Evolutionary conservation across 768 basidiomycete species (phyloP).

Genomic region (Xanthoconium purpureum): DNA sequence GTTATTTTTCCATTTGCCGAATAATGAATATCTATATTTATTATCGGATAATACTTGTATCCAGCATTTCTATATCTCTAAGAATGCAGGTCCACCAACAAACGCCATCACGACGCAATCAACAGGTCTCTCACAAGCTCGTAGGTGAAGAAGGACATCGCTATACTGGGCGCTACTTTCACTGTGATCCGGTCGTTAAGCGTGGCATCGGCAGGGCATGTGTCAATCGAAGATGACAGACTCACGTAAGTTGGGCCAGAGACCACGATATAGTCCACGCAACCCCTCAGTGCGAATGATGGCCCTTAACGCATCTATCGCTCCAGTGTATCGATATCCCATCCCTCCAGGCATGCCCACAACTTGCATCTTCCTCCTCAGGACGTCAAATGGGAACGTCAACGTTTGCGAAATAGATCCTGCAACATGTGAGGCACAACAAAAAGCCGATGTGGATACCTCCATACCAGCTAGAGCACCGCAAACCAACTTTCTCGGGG

Average conservation of each 20-base stretch:
- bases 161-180: conserved; percentile 89
- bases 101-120: conserved; percentile 27
- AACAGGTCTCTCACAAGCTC: conserved; percentile 61
- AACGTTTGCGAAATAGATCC: conserved; percentile 92
- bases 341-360: conserved; percentile 66
- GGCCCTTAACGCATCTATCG: conserved; percentile 68
- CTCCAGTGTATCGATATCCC: conserved; percentile 72
- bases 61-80: neutral
- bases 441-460: neutral
- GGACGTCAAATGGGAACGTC: conserved; percentile 94
- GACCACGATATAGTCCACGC: conserved; percentile 73
- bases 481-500: conserved; percentile 70
- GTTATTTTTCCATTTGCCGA: conserved; percentile 1
- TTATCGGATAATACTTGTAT: neutral
- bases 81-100: neutral
- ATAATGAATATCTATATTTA: conserved; percentile 2
- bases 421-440: conserved; percentile 20
- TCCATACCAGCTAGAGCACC: conserved; percentile 79
- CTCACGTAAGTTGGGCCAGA: conserved; percentile 88
- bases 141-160: conserved; percentile 83
- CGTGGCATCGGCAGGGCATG: conserved; percentile 2
- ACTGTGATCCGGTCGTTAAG: conserved; percentile 43
- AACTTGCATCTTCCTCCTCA: conserved; percentile 95
- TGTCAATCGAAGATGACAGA: conserved; percentile 2
- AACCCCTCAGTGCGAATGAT: conserved; percentile 76